Base-by-base conservation (phyloP, 148 eudicot genomes). In the Amaranthus cruentus region DNA sequence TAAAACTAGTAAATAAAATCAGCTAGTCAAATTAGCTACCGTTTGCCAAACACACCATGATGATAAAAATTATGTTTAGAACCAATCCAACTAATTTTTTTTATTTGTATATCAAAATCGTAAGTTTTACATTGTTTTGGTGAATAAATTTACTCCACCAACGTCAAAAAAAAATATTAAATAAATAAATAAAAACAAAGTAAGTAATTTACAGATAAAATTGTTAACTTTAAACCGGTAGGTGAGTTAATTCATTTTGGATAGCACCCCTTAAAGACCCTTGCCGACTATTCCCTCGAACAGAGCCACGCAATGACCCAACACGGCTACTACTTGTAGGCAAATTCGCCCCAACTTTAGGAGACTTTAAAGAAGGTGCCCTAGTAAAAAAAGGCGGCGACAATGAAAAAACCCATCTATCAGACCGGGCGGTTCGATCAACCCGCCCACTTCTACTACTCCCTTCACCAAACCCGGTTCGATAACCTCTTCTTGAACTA, bases 311-410 rank as follows among this genome's bases (percentile, higher is more conserved):
- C 4, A 77, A 77, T 18, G 87, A 73, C 4, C 81, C 80, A 3
- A 58, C 77, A 50, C 77, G 73, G 38, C 72, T 78, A 14, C 58
- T 65, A 6, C 53, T 72, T 7, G 74, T 75, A 5, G 62, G 18
- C 18, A 18, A 18, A 18, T 18, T 73, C 4, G 73, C 78, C 69
- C 63, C 75, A 69, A 77, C 79, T 62, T 47, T 77, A 61, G 86
- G 85, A 3, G 88, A 87, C 61, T 61, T 79, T 1, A 77, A 15
- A 9, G 91, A 88, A 13, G 85, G 76, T 9, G 76, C 84, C 42
- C 89, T 63, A 0, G 85, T 73, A 48, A 86, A 80, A 47, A 88
- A 86, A 7, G 92, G 85, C 21, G 92, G 88, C 44, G 84, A 78
- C 46, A 83, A 44, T 0, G 87, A 66, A 43, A 88, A 86, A 1